Evolutionary conservation across 2,329 filamentous ascomycete species (phyloP).

Genomic region (Nemania serpens): DNA sequence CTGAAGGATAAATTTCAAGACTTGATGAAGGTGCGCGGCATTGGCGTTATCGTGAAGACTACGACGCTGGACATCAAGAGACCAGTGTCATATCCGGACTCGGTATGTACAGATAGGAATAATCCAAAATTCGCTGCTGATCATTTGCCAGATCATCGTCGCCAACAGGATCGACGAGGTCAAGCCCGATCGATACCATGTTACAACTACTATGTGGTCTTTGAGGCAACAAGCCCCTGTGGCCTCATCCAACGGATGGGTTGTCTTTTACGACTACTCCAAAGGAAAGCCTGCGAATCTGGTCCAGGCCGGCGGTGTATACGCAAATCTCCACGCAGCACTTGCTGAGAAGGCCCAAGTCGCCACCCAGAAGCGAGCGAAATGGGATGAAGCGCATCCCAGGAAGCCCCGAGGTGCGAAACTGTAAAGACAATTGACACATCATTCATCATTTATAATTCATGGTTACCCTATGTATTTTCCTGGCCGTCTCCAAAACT

Average conservation of each 20-base stretch:
- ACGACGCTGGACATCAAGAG: slow-evolving; percentile 20
- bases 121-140: neutral
- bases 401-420: slow-evolving; percentile 13
- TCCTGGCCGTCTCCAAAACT: too few species aligned
- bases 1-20: slow-evolving; percentile 27
- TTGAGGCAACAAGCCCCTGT: slow-evolving; percentile 19
- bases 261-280: slow-evolving; percentile 26
- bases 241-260: slow-evolving; percentile 22
- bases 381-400: slow-evolving; percentile 16
- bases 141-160: slow-evolving; percentile 22
- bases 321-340: slow-evolving; percentile 20
- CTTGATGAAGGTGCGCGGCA: slow-evolving; percentile 21
- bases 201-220: slow-evolving; percentile 24
- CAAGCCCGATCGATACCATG: slow-evolving; percentile 24
- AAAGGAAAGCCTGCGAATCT: slow-evolving; percentile 21
- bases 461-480: too few species aligned
- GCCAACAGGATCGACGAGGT: slow-evolving; percentile 22
- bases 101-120: slow-evolving; percentile 14
- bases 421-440: neutral
- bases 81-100: slow-evolving; percentile 24
- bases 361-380: slow-evolving; percentile 10
- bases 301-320: slow-evolving; percentile 19
- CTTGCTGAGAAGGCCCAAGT: slow-evolving; percentile 6
- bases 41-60: slow-evolving; percentile 23
- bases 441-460: too few species aligned